Base-by-base conservation (phyloP, 129 eudicot genomes). In the Tagetes erecta region DNA sequence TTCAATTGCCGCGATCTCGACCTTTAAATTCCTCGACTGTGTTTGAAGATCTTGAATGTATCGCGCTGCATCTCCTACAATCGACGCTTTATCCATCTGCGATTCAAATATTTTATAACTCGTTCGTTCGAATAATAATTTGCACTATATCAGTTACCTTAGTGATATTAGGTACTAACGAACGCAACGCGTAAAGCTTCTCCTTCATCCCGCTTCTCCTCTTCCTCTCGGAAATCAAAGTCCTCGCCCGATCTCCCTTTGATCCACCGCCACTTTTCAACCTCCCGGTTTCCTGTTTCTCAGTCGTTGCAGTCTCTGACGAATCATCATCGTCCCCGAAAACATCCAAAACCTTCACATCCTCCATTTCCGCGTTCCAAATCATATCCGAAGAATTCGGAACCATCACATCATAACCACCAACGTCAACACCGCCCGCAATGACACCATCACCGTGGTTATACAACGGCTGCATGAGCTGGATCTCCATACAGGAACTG, bases 61-160 rank as follows among this genome's bases (percentile, higher is more conserved):
- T 10, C 72, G 52, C 13, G 89, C 88, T n/a, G 97, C 92, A 71
- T 91, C 97, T 63, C 92, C 97, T 56, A 91, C 85, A 57, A 88
- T 91, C 38, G 97, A 91, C 10, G 97, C 97, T 75, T 88, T 91
- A 47, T 91, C 97, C 97, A 91, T 91, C 97, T 91, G 66, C 69
- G 67, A 31, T 20, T n/a, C 6, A 31, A 34, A 5, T 40, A 35
- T 5, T 50, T n/a, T 13, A 36, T 1, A 13, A 30, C 33, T 49
- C 27, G 27, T 20, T 0, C 27, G 27, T 20, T 20, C 27, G 27
- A 12, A 49, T 49, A 49, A 49, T 20, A 10, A 10, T 10, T 3
- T 49, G 3, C 1, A 6, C 0, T 51, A 52, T 37, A 8, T 14
- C 10, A 3, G 6, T 57, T 46, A 89, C 97, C 97, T 91, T 91